Evolutionary conservation across 192 early-diverging fungal genomes (phyloP), one percentile per base, ranked within the genome.

Genomic region (Physocladia obscura): DNA sequence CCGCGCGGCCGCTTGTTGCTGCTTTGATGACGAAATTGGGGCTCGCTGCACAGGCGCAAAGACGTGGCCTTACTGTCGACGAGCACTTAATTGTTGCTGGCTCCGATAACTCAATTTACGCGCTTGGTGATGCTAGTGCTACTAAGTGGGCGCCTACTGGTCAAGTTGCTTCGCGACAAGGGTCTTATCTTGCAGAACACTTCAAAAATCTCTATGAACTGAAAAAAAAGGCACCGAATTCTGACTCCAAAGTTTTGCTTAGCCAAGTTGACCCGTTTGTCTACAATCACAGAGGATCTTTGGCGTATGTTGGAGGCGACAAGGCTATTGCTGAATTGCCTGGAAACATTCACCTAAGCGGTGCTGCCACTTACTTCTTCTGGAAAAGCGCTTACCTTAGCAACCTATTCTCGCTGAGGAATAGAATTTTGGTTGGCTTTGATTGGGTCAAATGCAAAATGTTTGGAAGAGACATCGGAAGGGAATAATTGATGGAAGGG

Each of bases 311-410:
- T 80, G 93, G 94, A 6, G 86, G 87, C 24, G 95, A 98, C 67
- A 89, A 90, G 78, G 95, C 94, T 37, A 94, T 97, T 79, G 94
- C 94, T 3, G 94, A 98, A 60, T 72, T 97, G n/a, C 95, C 93
- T 17, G 75, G 72, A 24, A 71, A 71, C 38, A 69, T 86, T 26
- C 82, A 82, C 38, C 40, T 82, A 26, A 75, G 77, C 11, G 84
- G 84, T 29, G 62, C 63, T 13, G 27, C 81, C 48, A 86, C 84
- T 4, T 82, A 67, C 75, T 79, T 59, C 40, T 84, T 84, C 69
- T 86, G 84, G 84, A 15, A 80, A 29, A 69, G 64, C 47, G 84
- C 77, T 1, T 86, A 84, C 61, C 69, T 84, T 2, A 77, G 68
- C 78, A 76, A 85, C 79, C 83, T 95, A 51, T 95, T 95, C 74